Evolutionary conservation across 352 stramenopile genomes (phyloP).

Genomic region (Globisporangium irregulare): DNA sequence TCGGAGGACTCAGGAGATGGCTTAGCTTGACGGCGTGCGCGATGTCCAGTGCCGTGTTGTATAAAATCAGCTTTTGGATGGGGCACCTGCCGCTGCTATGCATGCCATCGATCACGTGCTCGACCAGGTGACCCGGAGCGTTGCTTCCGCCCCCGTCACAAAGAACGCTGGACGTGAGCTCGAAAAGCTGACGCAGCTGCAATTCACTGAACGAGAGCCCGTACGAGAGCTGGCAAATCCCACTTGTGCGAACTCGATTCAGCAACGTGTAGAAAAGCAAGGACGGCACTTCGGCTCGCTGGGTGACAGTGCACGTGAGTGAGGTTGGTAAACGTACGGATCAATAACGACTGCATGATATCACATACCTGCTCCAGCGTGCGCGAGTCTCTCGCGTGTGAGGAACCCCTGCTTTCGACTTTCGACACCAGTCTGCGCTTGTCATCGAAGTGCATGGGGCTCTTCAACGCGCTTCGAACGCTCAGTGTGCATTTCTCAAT

Average conservation of each 20-base stretch:
- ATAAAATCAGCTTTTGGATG: conserved; percentile 67
- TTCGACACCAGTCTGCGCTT: conserved; percentile 15
- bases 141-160: conserved; percentile 36
- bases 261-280: conserved; percentile 74
- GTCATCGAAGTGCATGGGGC: conserved; percentile 13
- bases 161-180: conserved; percentile 55
- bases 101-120: conserved; percentile 55
- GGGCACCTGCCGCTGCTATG: conserved; percentile 26
- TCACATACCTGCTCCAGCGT: conserved; percentile 56
- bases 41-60: conserved; percentile 49
- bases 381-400: conserved; percentile 4
- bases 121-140: conserved; percentile 27
- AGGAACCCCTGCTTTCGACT: conserved; percentile 16
- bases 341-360: neutral
- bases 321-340: neutral
- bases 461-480: conserved; percentile 31
- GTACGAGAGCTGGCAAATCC: conserved; percentile 56
- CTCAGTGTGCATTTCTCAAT: conserved; percentile 47
- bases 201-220: conserved; percentile 35
- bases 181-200: conserved; percentile 58
- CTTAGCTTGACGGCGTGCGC: conserved; percentile 32
- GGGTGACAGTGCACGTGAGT: neutral
- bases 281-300: conserved; percentile 57
- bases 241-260: conserved; percentile 59
- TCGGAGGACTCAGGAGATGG: conserved; percentile 32